Evolutionary conservation across 2,329 filamentous ascomycete genomes (phyloP).

Genomic region (Xylaria digitata): DNA sequence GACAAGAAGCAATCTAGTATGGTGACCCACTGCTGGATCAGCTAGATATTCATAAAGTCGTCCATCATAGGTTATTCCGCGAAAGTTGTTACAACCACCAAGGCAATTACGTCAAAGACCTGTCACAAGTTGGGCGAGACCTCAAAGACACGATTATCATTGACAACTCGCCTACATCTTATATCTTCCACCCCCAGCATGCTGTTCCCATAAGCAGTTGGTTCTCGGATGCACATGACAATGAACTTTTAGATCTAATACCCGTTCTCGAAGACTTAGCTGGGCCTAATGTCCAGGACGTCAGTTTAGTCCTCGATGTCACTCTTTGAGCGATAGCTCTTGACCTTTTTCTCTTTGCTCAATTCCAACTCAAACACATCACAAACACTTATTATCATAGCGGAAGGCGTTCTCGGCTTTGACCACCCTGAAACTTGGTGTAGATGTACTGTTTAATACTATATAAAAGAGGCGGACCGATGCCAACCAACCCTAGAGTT

Average conservation of each 20-base stretch:
- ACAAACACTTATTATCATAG: slow-evolving; percentile 58
- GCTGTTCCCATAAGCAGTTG: slow-evolving; percentile 99
- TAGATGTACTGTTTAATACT: slow-evolving; percentile 65
- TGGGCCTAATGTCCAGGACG: slow-evolving; percentile 87
- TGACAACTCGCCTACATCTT: slow-evolving; percentile 98
- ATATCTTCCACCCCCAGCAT: slow-evolving; percentile 99
- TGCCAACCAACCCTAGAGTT: slow-evolving; percentile 30
- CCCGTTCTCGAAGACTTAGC: slow-evolving; percentile 98
- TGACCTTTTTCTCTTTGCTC: slow-evolving; percentile 47
- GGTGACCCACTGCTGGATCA: slow-evolving; percentile 96
- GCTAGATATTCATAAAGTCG: slow-evolving; percentile 95
- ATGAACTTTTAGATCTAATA: slow-evolving; percentile 96
- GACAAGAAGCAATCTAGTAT: slow-evolving; percentile 68
- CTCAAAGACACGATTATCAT: slow-evolving; percentile 99
- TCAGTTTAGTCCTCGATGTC: slow-evolving; percentile 97
- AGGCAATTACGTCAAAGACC: slow-evolving; percentile 99
- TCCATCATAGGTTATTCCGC: slow-evolving; percentile 95
- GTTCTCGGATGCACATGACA: slow-evolving; percentile 99
- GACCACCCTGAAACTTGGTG: slow-evolving; percentile 61
- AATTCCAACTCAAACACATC: slow-evolving; percentile 42
- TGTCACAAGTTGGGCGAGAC: slow-evolving; percentile 95
- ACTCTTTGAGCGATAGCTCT: slow-evolving; percentile 66
- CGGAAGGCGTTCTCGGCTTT: slow-evolving; percentile 64
- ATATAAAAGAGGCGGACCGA: slow-evolving; percentile 54
- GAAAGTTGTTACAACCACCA: slow-evolving; percentile 99